Percentiles rank a stretch among this genome's conserved stretches.
These are phyloP conservation scores for Primulina huaijiensis DNA, from an alignment of 257 asterid genomes.

Conservation along the genomic window DNA sequence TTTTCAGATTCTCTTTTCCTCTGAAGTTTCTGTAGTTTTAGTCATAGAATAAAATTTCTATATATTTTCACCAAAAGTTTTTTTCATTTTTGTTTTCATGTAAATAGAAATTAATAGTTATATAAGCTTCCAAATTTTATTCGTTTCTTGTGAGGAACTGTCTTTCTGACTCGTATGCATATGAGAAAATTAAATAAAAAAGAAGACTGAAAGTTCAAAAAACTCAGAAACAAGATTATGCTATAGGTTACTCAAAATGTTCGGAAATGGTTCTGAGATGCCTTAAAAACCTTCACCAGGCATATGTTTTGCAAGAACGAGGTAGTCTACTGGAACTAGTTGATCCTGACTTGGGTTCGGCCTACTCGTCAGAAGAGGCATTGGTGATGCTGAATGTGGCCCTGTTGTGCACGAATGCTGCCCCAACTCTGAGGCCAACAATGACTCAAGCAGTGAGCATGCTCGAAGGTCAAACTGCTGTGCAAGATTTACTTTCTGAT, in stretches of 20 bases:
- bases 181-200: background rate
- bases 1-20: background rate
- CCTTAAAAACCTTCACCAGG: conserved; percentile 38
- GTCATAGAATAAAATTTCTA: background rate
- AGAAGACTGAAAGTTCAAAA: background rate
- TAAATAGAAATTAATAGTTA: background rate
- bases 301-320: conserved; percentile 79
- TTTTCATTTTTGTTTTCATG: background rate
- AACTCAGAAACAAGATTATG: background rate
- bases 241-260: background rate
- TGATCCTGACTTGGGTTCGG: conserved; percentile 70
- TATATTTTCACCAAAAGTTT: background rate
- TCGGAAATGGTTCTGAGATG: background rate
- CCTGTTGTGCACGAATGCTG: conserved; percentile 74
- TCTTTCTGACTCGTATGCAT: background rate
- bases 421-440: conserved; percentile 77
- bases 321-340: conserved; percentile 64
- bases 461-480: conserved; percentile 80
- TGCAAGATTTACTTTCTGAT: conserved; percentile 77
- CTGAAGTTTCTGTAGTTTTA: background rate
- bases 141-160: background rate
- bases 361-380: conserved; percentile 65
- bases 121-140: too few relatives aligned
- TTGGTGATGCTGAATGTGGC: conserved; percentile 67
- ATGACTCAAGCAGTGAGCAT: conserved; percentile 94